Evolutionary conservation across 2,329 filamentous ascomycete species (phyloP), one percentile per base, ranked within the genome.

Genomic region (Fusarium mundagurra): DNA sequence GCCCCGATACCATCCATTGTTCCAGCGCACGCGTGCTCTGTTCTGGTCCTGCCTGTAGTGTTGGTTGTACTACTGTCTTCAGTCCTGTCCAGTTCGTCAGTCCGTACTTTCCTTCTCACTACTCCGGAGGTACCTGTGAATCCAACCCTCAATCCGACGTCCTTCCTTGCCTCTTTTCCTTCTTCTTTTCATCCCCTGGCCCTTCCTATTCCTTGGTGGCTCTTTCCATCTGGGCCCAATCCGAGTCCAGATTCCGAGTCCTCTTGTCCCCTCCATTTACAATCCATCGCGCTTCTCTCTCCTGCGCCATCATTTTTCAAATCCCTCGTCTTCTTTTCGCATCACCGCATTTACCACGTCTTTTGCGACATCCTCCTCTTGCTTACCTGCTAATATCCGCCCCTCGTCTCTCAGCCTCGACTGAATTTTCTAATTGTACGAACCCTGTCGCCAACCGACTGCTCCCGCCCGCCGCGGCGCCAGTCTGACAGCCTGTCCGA

Each of bases 1-100:
- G 69, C 64, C 66, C 72, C 73, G 74, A 73, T 68, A 72, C 74
- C 76, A 74, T 76, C 67, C 73, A 77, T 76, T 71, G 62, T 77
- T 70, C 69, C 75, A 68, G 73, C 71, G 55, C 73, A 66, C 73
- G 74, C 72, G 68, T 76, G 72, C 75, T 72, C 64, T 63, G 61
- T 58, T 48, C 66, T 73, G 57, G 63, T 45, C 18, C 27, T 48
- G 55, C 64, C 48, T 31, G 57, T 33, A 61, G 60, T 68, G 55
- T 61, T 47, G 65, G 36, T 64, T 43, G 44, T 45, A n/a, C 54
- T 67, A 20, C 48, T 53, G 44, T 36, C n/a, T 24, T 67, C 27
- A 22, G 45, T 31, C 27, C 45, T 22, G 48, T 67, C 31, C 31
- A 36, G 33, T 41, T 18, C 36, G 51, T 55, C 20, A 20, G 34